Conservation (phyloP, 164 flowering plant species). For the Umbilicus rupestris region DNA sequence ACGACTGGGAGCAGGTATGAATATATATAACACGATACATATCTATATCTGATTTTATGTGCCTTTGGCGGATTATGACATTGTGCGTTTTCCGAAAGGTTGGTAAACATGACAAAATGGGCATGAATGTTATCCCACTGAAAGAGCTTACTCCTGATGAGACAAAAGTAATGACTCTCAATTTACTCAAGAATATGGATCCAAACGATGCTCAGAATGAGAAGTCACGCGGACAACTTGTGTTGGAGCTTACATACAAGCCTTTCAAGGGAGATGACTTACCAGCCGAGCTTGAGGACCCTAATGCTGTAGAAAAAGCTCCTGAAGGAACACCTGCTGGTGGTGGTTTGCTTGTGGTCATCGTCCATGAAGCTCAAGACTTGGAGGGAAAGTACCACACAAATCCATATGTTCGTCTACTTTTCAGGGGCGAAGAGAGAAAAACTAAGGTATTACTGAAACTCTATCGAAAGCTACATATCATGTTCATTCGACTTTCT, state of each 20-base stretch:
- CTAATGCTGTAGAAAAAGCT: conserved; percentile 44
- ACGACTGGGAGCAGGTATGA: conserved; percentile 80
- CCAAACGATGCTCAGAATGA: conserved; percentile 58
- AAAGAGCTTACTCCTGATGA: conserved; percentile 63
- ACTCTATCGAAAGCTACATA: neutral
- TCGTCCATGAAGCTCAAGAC: conserved; percentile 67
- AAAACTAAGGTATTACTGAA: conserved; percentile 60
- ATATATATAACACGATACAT: neutral
- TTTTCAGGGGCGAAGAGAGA: conserved; percentile 69
- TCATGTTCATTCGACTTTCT: neutral
- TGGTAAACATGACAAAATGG: conserved; percentile 81
- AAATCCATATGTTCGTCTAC: conserved; percentile 57
- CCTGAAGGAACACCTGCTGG: conserved; percentile 76
- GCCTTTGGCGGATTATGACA: neutral
- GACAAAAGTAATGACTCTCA: conserved; percentile 46
- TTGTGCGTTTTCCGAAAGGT: conserved; percentile 27
- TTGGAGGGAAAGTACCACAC: conserved; percentile 89
- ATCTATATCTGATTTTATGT: neutral
- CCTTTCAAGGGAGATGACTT: conserved; percentile 62
- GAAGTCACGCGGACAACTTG: conserved; percentile 69
- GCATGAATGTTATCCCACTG: conserved; percentile 62
- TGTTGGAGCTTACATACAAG: conserved; percentile 50
- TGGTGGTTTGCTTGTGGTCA: conserved; percentile 73
- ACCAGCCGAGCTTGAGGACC: conserved; percentile 31
- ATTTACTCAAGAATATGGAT: conserved; percentile 65